Base-by-base conservation (phyloP, 495 filamentous ascomycete species). In the Talaromyces stipitatus region DNA sequence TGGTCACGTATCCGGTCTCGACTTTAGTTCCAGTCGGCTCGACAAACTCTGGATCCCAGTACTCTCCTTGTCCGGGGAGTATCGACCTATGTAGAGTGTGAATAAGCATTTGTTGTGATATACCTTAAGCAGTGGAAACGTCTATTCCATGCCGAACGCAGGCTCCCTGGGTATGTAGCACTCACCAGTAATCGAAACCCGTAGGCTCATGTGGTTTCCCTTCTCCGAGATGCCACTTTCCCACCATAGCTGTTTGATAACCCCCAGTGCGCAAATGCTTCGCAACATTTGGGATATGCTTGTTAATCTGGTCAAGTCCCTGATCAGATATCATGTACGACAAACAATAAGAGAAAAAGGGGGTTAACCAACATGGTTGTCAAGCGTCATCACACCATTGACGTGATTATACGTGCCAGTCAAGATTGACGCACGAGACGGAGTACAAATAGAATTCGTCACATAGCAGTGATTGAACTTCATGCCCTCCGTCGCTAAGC, bases 391-490 rank as follows among this genome's bases (percentile, higher is more conserved):
- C 8, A 76, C 73, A 0, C 66, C 69, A 56, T 75, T 76, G 52
- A 76, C 72, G 50, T 76, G 73, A 58, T 74, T 76, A 58, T 76
- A 69, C 4, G 69, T 75, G 11, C 73, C 73, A 2, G 71, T 75
- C 4, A 76, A 55, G 43, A 76, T 75, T 8, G 73, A 62, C 1
- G 73, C 73, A 9, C 73, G 68, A 14, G 64, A 69, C 0, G 72
- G 73, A 1, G 73, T 77, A 55, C 73, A 77, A 47, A 77, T 77
- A 26, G 65, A 69, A 61, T 77, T 77, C 36, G 71, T 75, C 20
- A 77, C 73, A 54, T 77, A 77, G 58, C 73, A 77, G 62, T 77
- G 71, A 53, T 75, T 72, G 58, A 75, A 77, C n/a, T 61, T 64
- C 72, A 74, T 74, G n/a, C 73, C 73, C 50, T 74, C 71, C 5